A percentile compares a stretch with the other conserved stretches of the same genome.
Conservation (phyloP, 2,329 filamentous ascomycete genomes). For the Penicillium janthinellum region DNA sequence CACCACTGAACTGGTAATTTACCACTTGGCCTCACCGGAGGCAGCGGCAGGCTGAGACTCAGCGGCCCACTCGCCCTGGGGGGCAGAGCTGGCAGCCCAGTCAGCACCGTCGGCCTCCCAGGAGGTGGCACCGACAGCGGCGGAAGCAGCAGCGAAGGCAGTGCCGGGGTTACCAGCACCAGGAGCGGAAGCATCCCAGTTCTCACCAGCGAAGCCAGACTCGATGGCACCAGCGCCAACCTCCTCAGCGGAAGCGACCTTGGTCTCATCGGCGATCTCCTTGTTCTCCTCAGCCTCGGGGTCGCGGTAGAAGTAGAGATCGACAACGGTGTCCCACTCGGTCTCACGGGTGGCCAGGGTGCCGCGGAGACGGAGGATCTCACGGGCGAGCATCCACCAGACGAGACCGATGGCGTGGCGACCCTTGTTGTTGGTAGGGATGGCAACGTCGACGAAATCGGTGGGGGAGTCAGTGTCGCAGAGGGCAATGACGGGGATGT, state of each 20-base stretch:
- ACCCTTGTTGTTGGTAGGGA: conserved; percentile 99
- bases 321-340: conserved; percentile 99
- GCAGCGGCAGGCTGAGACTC: conserved; percentile 34
- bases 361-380: conserved; percentile 97
- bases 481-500: conserved; percentile 99
- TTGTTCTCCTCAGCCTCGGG: conserved; percentile 99
- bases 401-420: conserved; percentile 97
- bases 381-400: conserved; percentile 99
- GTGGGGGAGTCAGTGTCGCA: conserved; percentile 99
- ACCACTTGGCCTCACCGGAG: conserved; percentile 43
- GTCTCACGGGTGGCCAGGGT: conserved; percentile 94
- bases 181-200: conserved; percentile 78
- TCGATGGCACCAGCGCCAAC: conserved; percentile 77
- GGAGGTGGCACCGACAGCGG: conserved; percentile 59
- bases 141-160: conserved; percentile 69
- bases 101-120: conserved; percentile 63
- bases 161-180: conserved; percentile 64
- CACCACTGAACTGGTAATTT: conserved; percentile 30
- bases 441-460: conserved; percentile 99
- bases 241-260: conserved; percentile 83
- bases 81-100: conserved; percentile 54
- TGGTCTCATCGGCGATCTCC: conserved; percentile 78
- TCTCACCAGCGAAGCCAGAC: conserved; percentile 71
- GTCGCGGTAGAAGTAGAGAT: conserved; percentile 99
- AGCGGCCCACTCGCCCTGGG: conserved; percentile 48